Evolutionary conservation across 129 eudicot species (phyloP), one percentile per base, ranked within the genome.

Genomic region (Chrysanthemum makinoi): DNA sequence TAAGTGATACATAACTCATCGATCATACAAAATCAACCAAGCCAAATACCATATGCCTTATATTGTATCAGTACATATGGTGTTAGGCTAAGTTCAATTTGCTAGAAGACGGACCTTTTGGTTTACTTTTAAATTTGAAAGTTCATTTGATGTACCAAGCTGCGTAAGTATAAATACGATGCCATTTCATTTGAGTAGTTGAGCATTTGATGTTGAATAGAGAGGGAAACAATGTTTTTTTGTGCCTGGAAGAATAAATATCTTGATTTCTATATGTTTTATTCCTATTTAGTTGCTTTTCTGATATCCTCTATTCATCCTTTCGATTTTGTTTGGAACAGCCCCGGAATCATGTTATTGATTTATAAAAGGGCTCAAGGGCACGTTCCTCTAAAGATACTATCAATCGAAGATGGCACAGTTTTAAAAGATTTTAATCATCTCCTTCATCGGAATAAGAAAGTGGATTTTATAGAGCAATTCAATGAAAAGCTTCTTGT

Each of bases 401-500:
- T 81, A 39, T 81, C 84, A 52, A 81, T 81, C 17, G 78, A 81
- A 76, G 84, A 81, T 50, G 84, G 81, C 51, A 81, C 75, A 24
- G 81, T 84, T 69, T 75, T 84, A 18, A 80, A 84, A 51, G 81
- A 79, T 12, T 84, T 84, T 58, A 80, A 80, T 58, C 88, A 84
- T 55, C 51, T 80, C 18, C 84, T 84, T 64, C 88, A 84, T 74
- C 75, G 88, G 10, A 80, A 84, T 67, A 80, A 77, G 49, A 84
- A 84, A 76, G 85, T 84, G 76, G 85, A 84, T 54, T 84, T 80
- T 28, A 84, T 84, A 47, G 87, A 83, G 18, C 87, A 83, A 58
- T 83, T 83, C 73, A 83, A 83, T 44, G 87, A 80, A 76, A 84
- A 84, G 83, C 89, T 84, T 58, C 86, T 84, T 17, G 89, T 84